Conservation (phyloP, 2,329 filamentous ascomycete species). For the Sclerotinia trifoliorum region DNA sequence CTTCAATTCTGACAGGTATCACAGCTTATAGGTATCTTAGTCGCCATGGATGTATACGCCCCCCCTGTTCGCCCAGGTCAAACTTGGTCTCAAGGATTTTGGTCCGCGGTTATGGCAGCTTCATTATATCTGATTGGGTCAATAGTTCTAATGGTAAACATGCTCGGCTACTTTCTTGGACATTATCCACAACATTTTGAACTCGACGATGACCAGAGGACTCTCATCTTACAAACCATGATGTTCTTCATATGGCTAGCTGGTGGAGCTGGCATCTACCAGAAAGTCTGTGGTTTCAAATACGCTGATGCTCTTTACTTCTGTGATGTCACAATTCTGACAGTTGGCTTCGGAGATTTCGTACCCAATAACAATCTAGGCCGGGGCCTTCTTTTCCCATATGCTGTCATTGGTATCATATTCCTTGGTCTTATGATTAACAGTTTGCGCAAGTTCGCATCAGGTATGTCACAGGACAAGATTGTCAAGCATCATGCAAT, state of each 20-base stretch:
- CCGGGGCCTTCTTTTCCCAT: constrained; percentile 63
- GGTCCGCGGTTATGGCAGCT: constrained; percentile 66
- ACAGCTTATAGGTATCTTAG: constrained; percentile 57
- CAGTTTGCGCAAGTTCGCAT: constrained; percentile 60
- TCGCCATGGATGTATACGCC: constrained; percentile 56
- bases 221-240: constrained; percentile 69
- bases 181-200: constrained; percentile 68
- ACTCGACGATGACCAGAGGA: constrained; percentile 65
- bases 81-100: constrained; percentile 66
- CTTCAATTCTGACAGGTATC: constrained; percentile 15
- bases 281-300: constrained; percentile 54
- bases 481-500: constrained; percentile 59
- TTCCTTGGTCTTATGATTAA: constrained; percentile 67
- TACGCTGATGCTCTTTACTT: constrained; percentile 62
- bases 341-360: constrained; percentile 63
- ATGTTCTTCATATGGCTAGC: constrained; percentile 68
- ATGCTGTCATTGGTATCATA: constrained; percentile 65
- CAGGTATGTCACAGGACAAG: constrained; percentile 60
- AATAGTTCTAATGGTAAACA: constrained; percentile 64
- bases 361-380: constrained; percentile 51
- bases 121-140: constrained; percentile 61
- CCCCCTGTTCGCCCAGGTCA: constrained; percentile 47
- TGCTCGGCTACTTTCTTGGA: constrained; percentile 66
- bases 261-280: constrained; percentile 62
- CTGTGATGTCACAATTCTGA: constrained; percentile 60